Percentiles rank a stretch among this genome's conserved stretches.
Conservation (phyloP, 2,329 filamentous ascomycete species). For the Grosmannia huntii region DNA sequence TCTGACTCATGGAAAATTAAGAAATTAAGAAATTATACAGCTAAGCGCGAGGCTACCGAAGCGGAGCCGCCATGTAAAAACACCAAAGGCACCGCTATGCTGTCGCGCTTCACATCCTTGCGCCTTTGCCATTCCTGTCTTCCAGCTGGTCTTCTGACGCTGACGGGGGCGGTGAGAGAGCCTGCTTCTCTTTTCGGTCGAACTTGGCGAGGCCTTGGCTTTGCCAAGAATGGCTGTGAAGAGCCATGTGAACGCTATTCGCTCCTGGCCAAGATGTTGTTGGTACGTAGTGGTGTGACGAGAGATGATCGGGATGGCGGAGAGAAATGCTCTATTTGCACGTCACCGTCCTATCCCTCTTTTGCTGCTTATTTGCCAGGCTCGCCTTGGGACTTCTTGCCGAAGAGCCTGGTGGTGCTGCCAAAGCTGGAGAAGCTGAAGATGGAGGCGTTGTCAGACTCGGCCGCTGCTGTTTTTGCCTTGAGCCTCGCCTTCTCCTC, state of each 20-base stretch:
- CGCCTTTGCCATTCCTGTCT: not conserved
- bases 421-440: conserved; percentile 13
- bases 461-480: not conserved
- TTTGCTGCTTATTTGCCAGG: not conserved
- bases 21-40: not conserved
- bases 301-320: not conserved
- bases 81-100: not conserved
- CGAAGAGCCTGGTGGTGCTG: conserved; percentile 13
- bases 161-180: too few relatives aligned
- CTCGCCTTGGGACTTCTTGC: conserved; percentile 10
- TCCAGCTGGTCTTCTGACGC: not conserved
- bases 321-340: not conserved
- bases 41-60: not conserved
- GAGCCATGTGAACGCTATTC: too few relatives aligned
- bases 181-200: not conserved
- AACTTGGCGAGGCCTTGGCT: not conserved
- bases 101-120: not conserved
- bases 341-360: too few relatives aligned
- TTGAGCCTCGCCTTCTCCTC: not conserved
- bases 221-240: too few relatives aligned
- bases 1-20: not conserved
- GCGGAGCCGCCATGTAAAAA: not conserved
- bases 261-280: too few relatives aligned
- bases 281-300: too few relatives aligned
- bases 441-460: conserved; percentile 15